These are phyloP conservation scores for Chlamydomonas sp. DNA, from an alignment of 139 green algal species.

Conservation along the genomic window DNA sequence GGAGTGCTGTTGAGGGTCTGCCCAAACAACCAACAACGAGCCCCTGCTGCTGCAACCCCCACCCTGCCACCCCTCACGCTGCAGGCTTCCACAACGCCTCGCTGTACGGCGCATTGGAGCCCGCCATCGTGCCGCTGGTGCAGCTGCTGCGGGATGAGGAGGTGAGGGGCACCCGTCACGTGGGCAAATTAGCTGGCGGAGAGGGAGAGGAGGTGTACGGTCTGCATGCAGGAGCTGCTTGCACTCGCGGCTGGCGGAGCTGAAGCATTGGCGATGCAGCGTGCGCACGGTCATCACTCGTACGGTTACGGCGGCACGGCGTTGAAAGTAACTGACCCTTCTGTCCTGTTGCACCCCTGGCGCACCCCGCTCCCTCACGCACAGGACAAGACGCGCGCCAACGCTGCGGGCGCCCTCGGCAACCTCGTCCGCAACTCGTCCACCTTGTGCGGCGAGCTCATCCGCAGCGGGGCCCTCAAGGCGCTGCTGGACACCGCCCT, in stretches of 20 bases:
- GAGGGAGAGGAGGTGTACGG: not conserved
- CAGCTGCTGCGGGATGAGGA: conserved; percentile 62
- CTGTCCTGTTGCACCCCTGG: conserved; percentile 39
- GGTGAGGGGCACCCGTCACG: not conserved
- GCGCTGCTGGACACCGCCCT: conserved; percentile 66
- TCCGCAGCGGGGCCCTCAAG: conserved; percentile 70
- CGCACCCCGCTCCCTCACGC: not conserved
- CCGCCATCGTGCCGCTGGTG: conserved; percentile 80
- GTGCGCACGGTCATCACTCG: too few relatives aligned
- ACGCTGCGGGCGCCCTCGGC: conserved; percentile 94
- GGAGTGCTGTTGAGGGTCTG: not conserved
- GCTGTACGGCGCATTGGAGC: conserved; percentile 85
- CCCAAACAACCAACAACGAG: not conserved
- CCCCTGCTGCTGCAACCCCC: not conserved
- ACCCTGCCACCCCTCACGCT: not conserved
- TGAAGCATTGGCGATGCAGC: too few relatives aligned
- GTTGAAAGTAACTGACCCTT: not conserved
- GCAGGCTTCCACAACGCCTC: conserved; percentile 88
- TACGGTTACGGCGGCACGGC: too few relatives aligned
- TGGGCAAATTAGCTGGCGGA: not conserved
- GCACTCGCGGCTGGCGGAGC: too few relatives aligned
- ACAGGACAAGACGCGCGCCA: conserved; percentile 90
- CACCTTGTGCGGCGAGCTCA: conserved; percentile 79
- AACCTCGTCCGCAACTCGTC: conserved; percentile 92
- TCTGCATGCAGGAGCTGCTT: too few relatives aligned